Evolutionary conservation across 73 alveolate species (phyloP).

Genomic region (Tetrahymena borealis): DNA sequence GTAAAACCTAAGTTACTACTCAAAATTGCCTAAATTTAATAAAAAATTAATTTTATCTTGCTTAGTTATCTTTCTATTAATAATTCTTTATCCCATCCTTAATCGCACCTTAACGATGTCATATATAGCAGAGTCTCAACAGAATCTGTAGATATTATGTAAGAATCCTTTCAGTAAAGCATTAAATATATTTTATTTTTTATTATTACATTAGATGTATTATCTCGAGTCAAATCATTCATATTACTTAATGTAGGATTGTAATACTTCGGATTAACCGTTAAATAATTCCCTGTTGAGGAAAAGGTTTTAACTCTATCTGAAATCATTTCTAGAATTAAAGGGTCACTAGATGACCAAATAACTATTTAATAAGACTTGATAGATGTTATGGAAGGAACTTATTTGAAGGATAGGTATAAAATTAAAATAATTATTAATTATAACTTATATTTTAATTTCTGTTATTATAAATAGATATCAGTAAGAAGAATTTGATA

Average conservation of each 20-base stretch:
- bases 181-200: no score
- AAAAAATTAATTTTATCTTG: not conserved
- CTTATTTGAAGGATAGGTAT: not conserved
- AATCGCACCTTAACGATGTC: not conserved
- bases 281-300: no score
- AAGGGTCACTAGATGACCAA: not conserved
- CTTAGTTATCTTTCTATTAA: not conserved
- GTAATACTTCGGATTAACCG: no score
- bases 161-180: not conserved
- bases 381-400: not conserved
- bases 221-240: no score
- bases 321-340: not conserved
- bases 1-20: not conserved
- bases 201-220: no score
- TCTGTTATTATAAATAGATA: not conserved
- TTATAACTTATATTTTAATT: not conserved
- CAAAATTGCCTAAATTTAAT: not conserved
- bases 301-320: not conserved
- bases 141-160: not conserved
- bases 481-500: not conserved
- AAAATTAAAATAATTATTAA: not conserved
- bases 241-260: no score
- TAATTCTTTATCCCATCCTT: not conserved
- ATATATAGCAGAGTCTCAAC: not conserved
- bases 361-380: not conserved